These are phyloP conservation scores for Saccharomycopsis guyanensis DNA, from an alignment of 805 yeast genomes.

Conservation along the genomic window DNA sequence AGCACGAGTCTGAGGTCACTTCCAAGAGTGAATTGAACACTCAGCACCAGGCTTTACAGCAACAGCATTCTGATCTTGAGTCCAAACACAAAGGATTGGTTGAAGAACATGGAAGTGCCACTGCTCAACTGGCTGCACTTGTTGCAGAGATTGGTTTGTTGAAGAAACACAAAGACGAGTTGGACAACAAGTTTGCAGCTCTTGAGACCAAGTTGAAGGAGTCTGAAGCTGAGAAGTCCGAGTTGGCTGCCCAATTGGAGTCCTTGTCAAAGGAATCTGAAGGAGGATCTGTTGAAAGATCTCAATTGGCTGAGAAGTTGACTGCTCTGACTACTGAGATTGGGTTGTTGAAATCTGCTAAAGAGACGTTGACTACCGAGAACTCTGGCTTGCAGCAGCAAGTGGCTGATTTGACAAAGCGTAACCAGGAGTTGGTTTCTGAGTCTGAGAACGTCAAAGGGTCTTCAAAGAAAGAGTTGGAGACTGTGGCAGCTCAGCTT, in stretches of 20 bases:
- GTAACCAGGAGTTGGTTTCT: background rate
- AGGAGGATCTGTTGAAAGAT: background rate
- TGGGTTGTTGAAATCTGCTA: background rate
- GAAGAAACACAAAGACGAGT: background rate
- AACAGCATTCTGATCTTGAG: background rate
- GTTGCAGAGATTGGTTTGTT: background rate
- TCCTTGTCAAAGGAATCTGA: background rate
- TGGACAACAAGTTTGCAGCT: background rate
- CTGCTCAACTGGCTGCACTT: background rate
- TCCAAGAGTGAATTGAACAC: background rate
- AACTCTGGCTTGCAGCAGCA: background rate
- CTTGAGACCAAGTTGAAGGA: conserved; percentile 1
- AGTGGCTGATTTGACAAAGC: background rate
- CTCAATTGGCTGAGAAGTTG: background rate
- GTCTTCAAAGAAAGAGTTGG: background rate
- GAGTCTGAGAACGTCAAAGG: background rate
- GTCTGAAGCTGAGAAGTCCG: background rate
- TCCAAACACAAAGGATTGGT: background rate
- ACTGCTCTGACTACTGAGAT: background rate
- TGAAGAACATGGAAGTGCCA: background rate
- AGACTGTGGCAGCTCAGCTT: background rate
- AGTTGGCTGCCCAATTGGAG: conserved; percentile 1
- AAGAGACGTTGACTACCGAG: conserved; percentile 2
- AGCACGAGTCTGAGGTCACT: background rate
- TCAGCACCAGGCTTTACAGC: background rate